These are phyloP conservation scores for Trichoderma aggressivum DNA, from an alignment of 2,329 filamentous ascomycete species.

Conservation along the genomic window DNA sequence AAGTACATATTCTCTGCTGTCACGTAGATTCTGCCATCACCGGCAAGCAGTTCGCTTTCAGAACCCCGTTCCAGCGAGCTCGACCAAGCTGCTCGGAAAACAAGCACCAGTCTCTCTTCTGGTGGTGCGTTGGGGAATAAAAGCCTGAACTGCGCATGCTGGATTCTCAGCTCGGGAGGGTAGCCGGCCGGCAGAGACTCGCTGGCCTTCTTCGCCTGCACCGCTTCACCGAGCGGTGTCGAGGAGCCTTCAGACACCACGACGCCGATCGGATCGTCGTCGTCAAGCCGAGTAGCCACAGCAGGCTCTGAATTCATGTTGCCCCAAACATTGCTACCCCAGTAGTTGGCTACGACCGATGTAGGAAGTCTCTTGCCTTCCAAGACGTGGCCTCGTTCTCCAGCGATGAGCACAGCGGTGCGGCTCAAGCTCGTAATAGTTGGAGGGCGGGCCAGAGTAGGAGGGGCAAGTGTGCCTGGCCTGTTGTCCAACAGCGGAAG, in stretches of 20 bases:
- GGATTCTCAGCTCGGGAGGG: constrained; percentile 74
- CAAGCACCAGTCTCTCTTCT: constrained; percentile 80
- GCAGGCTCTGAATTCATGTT: constrained; percentile 30
- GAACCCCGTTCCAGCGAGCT: constrained; percentile 46
- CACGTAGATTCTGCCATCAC: constrained; percentile 76
- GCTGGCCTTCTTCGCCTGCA: constrained; percentile 29
- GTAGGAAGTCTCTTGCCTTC: constrained; percentile 71
- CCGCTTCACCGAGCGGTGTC: constrained; percentile 29
- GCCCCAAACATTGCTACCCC: constrained; percentile 82
- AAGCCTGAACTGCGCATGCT: constrained; percentile 90
- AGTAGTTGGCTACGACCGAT: constrained; percentile 87
- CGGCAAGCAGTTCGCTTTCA: constrained; percentile 48
- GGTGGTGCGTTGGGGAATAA: constrained; percentile 78
- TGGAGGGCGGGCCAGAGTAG: constrained; percentile 78
- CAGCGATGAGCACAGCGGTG: constrained; percentile 75
- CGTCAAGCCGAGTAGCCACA: constrained; percentile 32
- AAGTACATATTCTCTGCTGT: constrained; percentile 89
- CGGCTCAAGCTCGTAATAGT: constrained; percentile 83
- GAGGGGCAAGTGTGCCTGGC: constrained; percentile 69
- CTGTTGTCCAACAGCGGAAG: constrained; percentile 44
- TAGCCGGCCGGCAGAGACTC: constrained; percentile 72
- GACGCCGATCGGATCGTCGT: constrained; percentile 42
- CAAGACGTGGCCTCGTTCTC: constrained; percentile 68
- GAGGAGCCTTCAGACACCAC: constrained; percentile 34
- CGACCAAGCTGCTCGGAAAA: constrained; percentile 87